These are phyloP conservation scores for Salisapilia sapeloensis DNA, from an alignment of 352 stramenopile genomes.

Conservation along the genomic window DNA sequence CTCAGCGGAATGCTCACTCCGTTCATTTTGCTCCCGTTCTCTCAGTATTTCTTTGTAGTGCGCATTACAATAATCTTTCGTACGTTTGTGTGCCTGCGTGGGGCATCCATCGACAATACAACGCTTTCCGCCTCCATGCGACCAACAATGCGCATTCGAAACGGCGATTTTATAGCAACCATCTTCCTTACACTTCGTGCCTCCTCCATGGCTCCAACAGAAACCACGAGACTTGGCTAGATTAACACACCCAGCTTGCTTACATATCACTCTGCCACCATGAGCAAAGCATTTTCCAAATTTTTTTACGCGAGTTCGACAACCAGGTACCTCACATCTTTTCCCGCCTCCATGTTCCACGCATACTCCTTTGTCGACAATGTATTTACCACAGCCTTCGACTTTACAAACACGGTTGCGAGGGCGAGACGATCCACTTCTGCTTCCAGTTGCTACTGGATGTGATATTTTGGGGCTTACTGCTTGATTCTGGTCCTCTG, in stretches of 20 bases:
- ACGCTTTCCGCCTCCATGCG: conserved; percentile 7
- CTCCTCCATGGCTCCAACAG: conserved; percentile 42
- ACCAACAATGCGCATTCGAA: conserved; percentile 4
- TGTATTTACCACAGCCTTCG: conserved; percentile 27
- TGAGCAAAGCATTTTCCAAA: no score
- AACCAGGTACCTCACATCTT: conserved; percentile 19
- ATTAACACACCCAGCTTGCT: no score
- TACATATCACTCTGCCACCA: no score
- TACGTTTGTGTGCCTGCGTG: conserved; percentile 29
- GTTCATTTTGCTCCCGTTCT: no score
- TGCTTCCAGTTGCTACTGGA: no score
- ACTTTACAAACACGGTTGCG: no score
- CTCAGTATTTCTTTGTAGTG: no score
- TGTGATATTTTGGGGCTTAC: no score
- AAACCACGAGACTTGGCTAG: conserved; percentile 40
- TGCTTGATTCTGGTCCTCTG: no score
- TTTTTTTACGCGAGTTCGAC: no score
- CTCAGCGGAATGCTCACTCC: no score
- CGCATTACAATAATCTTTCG: conserved; percentile 23
- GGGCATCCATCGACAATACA: conserved; percentile 17
- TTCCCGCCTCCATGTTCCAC: conserved; percentile 51
- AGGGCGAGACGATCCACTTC: no score
- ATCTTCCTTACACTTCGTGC: conserved; percentile 23
- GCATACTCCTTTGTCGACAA: conserved; percentile 56
- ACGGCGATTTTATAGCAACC: conserved; percentile 27